Evolutionary conservation across 768 basidiomycete species (phyloP).

Genomic region (Phylloporus rhodoxanthus): DNA sequence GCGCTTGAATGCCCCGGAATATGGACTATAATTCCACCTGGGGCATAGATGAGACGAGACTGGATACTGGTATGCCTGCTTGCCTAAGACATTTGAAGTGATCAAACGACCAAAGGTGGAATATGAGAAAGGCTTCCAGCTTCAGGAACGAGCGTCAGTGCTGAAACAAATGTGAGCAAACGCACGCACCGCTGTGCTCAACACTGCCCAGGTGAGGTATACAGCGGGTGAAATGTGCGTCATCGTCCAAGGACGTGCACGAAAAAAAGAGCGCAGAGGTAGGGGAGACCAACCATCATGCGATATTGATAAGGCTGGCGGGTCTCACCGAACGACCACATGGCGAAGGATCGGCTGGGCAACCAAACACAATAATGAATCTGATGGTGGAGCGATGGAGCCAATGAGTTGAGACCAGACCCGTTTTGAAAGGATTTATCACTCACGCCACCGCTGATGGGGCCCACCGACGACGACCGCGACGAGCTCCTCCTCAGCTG

Average conservation of each 20-base stretch:
- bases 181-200: conserved; percentile 45
- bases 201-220: conserved; percentile 57
- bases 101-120: conserved; percentile 78
- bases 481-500: conserved; percentile 78
- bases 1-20: conserved; percentile 75
- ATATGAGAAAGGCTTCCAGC: conserved; percentile 59
- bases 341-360: not conserved
- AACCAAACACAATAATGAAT: conserved; percentile 1
- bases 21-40: conserved; percentile 67
- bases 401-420: not conserved
- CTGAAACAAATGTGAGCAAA: not conserved
- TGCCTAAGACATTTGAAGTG: conserved; percentile 68
- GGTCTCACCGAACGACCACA: not conserved
- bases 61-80: not conserved
- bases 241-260: conserved; percentile 35
- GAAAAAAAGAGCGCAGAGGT: not conserved
- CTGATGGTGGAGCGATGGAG: not conserved
- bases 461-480: conserved; percentile 47
- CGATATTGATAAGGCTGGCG: not conserved
- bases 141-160: conserved; percentile 19
- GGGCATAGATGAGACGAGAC: not conserved
- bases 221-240: conserved; percentile 57
- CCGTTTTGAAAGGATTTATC: not conserved
- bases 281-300: not conserved
- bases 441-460: not conserved